phyloP scores from a whole-genome alignment of 2,329 filamentous ascomycete species.

The Diaporthe vexans region DNA sequence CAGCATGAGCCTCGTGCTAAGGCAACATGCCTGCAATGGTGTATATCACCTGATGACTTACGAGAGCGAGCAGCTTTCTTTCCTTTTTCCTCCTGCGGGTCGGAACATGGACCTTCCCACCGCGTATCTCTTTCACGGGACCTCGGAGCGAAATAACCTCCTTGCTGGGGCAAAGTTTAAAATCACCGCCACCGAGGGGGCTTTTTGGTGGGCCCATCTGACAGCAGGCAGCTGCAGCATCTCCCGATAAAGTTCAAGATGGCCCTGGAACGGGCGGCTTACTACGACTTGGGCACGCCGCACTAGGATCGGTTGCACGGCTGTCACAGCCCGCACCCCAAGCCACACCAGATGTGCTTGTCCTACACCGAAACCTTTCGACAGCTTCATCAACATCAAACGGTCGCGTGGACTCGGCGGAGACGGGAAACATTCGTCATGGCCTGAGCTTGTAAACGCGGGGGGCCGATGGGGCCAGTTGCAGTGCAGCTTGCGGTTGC shows the following conservation, averaged over 20 bases:
- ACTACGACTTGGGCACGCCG: slow-evolving; percentile 10
- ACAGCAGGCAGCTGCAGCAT: slow-evolving; percentile 34
- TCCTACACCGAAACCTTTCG: not conserved
- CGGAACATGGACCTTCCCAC: slow-evolving; percentile 2
- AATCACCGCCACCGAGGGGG: not conserved
- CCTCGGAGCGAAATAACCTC: not conserved
- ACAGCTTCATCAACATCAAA: slow-evolving; percentile 19
- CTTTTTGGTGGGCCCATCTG: slow-evolving; percentile 16
- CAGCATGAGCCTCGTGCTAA: slow-evolving; percentile 10
- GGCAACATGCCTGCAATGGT: slow-evolving; percentile 3
- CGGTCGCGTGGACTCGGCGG: slow-evolving; percentile 4
- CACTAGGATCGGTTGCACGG: slow-evolving; percentile 34
- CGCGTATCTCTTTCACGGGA: slow-evolving; percentile 7
- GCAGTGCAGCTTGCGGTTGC: not conserved
- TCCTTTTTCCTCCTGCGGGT: not conserved
- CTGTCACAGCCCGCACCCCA: slow-evolving; percentile 18
- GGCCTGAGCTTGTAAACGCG: not conserved
- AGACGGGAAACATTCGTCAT: slow-evolving; percentile 23
- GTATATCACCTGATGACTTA: slow-evolving; percentile 19
- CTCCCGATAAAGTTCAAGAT: slow-evolving; percentile 31
- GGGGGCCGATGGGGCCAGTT: not conserved
- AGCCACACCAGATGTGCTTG: slow-evolving; percentile 19
- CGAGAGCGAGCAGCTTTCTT: not conserved
- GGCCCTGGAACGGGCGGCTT: slow-evolving; percentile 10
- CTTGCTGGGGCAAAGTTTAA: not conserved